These are phyloP conservation scores for Xylona heveae DNA, from an alignment of 495 filamentous ascomycete genomes.

Conservation along the genomic window DNA sequence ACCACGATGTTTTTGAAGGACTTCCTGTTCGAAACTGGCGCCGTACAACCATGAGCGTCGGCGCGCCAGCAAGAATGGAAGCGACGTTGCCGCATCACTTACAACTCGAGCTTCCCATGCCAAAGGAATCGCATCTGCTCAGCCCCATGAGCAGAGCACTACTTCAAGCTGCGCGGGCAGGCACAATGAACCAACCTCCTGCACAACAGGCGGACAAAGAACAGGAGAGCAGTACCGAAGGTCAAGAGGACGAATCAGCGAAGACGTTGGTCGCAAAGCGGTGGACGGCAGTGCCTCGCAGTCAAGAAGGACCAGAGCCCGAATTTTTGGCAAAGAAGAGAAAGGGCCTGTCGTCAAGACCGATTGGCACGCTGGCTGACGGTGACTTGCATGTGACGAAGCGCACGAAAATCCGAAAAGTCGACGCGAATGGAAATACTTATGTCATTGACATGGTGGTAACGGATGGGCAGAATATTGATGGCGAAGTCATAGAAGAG, in stretches of 20 bases:
- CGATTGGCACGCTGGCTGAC: constrained; percentile 17
- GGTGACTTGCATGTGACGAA: constrained; percentile 30
- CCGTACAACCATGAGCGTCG: constrained; percentile 45
- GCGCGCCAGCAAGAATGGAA: constrained; percentile 33
- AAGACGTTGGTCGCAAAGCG: constrained; percentile 11
- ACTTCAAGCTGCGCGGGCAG: constrained; percentile 13
- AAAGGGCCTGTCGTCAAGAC: constrained; percentile 42
- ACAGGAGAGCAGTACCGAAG: constrained; percentile 13
- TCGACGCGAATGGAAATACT: constrained; percentile 57
- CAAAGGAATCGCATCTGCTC: constrained; percentile 66
- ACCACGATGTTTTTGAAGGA: constrained; percentile 92
- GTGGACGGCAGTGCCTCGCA: constrained; percentile 64
- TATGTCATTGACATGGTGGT: constrained; percentile 65
- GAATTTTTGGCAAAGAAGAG: constrained; percentile 78
- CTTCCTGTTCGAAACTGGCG: constrained; percentile 87
- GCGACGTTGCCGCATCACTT: constrained; percentile 35
- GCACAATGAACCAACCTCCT: constrained; percentile 5
- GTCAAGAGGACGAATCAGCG: neutral
- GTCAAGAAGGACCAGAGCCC: constrained; percentile 48
- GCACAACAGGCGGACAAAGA: neutral
- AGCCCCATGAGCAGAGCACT: constrained; percentile 37
- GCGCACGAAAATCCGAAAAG: constrained; percentile 54
- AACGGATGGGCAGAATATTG: constrained; percentile 57
- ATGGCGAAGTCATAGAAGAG: constrained; percentile 54
- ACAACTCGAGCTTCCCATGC: constrained; percentile 48